Evolutionary conservation across 495 filamentous ascomycete species (phyloP), one percentile per base, ranked within the genome.

Genomic region (Aspergillus carlsbadensis): DNA sequence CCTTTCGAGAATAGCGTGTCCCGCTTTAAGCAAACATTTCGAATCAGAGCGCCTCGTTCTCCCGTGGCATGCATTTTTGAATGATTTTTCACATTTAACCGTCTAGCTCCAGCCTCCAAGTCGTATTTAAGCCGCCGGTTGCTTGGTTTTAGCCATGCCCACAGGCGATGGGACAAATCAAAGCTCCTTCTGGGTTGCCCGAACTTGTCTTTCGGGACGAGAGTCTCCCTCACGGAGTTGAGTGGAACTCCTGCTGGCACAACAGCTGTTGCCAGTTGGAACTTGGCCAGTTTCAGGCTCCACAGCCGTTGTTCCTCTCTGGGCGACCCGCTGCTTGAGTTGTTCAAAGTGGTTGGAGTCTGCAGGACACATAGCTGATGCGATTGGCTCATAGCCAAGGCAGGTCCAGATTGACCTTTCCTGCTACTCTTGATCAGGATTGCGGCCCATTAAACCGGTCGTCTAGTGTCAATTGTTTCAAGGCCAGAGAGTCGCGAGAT

Each of bases 401-500:
- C 29, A 49, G 39, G 45, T 61, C 53, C 54, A 46, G 59, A 47
- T 50, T 51, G 49, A 34, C 44, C 40, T 51, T 20, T 20, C 31
- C 43, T 60, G 54, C 59, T 57, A 58, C 60, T 20, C 61, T 60
- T 33, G 20, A 58, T 62, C 35, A 18, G 56, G 58, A 41, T 36
- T 10, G 37, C 40, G 43, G 45, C 44, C 54, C 52, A 62, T 59
- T 17, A n/a, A 37, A 33, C 33, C 35, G 54, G 37, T 35, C 33
- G 41, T 39, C 39, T 58, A 58, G 56, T 59, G 40, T 39, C 60
- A 43, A 60, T 54, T 53, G 42, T 63, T 61, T 52, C 57, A 61
- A 48, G 21, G 24, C 43, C 46, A 14, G 37, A 36, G 39, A 51
- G 17, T 44, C 35, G 37, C 17, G 48, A 57, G 51, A 22, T 24